Percentiles rank a stretch among this genome's conserved stretches.
These are phyloP conservation scores for Sporothrix variecibatus DNA, from an alignment of 2,329 filamentous ascomycete species.

Conservation along the genomic window DNA sequence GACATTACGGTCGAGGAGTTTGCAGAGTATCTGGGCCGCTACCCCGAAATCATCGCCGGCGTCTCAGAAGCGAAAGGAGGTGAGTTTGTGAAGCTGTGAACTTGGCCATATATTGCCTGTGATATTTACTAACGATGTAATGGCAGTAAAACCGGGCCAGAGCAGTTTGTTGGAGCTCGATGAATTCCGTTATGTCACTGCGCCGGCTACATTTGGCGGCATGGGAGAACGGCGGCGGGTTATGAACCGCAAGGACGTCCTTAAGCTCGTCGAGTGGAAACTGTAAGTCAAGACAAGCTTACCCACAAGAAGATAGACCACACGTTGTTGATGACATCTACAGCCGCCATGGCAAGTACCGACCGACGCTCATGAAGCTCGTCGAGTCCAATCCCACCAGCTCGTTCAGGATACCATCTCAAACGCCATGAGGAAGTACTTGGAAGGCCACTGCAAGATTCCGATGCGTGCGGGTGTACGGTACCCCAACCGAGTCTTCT, in stretches of 20 bases:
- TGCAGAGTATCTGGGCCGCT: constrained; percentile 20
- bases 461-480: no score
- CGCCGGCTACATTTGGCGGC: constrained; percentile 49
- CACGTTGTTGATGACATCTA: background rate
- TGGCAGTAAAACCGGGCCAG: constrained; percentile 51
- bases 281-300: constrained; percentile 47
- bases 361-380: constrained; percentile 61
- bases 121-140: constrained; percentile 19
- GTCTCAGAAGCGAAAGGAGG: constrained; percentile 50
- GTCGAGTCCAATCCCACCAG: constrained; percentile 59
- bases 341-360: constrained; percentile 61
- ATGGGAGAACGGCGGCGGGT: constrained; percentile 34
- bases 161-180: constrained; percentile 61
- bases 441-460: background rate
- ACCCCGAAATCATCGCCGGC: constrained; percentile 43
- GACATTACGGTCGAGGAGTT: constrained; percentile 23
- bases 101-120: background rate
- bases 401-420: constrained; percentile 51
- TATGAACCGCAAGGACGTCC: constrained; percentile 60
- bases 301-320: background rate
- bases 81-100: constrained; percentile 32
- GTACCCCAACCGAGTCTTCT: constrained; percentile 12
- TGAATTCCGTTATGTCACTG: constrained; percentile 57
- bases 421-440: constrained; percentile 47
- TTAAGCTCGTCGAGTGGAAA: constrained; percentile 69